Evolutionary conservation across 768 basidiomycete genomes (phyloP).

Genomic region (Daedaleopsis sinensis): DNA sequence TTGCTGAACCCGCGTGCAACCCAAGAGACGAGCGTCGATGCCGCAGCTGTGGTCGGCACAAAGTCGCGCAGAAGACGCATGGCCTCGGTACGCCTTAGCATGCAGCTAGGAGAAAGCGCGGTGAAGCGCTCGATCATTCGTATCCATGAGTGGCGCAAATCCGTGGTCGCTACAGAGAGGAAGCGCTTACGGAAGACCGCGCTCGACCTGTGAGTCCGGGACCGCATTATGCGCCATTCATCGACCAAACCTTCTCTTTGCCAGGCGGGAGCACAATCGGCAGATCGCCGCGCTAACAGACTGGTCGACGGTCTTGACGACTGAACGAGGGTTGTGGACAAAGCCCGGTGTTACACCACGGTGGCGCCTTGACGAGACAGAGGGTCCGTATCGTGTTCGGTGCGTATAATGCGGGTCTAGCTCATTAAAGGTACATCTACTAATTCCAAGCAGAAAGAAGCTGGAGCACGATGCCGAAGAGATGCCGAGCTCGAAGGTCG

Average conservation of each 20-base stretch:
- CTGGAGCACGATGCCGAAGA: slow-evolving; percentile 64
- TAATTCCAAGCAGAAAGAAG: slow-evolving; percentile 59
- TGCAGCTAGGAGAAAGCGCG: slow-evolving; percentile 64
- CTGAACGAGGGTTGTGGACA: slow-evolving; percentile 86
- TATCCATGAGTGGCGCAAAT: slow-evolving; percentile 74
- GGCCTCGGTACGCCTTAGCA: slow-evolving; percentile 59
- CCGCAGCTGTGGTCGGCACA: slow-evolving; percentile 51
- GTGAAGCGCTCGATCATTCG: slow-evolving; percentile 63
- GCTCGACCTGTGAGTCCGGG: slow-evolving; percentile 67
- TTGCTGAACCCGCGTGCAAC: slow-evolving; percentile 50
- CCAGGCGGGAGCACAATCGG: slow-evolving; percentile 76
- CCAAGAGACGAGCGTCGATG: slow-evolving; percentile 54
- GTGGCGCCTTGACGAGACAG: slow-evolving; percentile 91
- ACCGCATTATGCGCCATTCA: neutral
- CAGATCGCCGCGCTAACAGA: slow-evolving; percentile 63
- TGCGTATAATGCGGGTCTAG: slow-evolving; percentile 35
- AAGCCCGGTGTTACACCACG: slow-evolving; percentile 46
- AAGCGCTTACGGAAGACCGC: slow-evolving; percentile 72
- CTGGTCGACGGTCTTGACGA: slow-evolving; percentile 62
- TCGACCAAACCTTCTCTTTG: neutral
- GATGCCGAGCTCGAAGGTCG: slow-evolving; percentile 48
- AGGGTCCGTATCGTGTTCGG: slow-evolving; percentile 88
- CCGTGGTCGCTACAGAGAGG: slow-evolving; percentile 66
- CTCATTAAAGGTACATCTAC: neutral
- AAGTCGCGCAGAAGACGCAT: slow-evolving; percentile 55